Conservation (phyloP, 495 filamentous ascomycete genomes). For the Talaromyces trachyspermus region DNA sequence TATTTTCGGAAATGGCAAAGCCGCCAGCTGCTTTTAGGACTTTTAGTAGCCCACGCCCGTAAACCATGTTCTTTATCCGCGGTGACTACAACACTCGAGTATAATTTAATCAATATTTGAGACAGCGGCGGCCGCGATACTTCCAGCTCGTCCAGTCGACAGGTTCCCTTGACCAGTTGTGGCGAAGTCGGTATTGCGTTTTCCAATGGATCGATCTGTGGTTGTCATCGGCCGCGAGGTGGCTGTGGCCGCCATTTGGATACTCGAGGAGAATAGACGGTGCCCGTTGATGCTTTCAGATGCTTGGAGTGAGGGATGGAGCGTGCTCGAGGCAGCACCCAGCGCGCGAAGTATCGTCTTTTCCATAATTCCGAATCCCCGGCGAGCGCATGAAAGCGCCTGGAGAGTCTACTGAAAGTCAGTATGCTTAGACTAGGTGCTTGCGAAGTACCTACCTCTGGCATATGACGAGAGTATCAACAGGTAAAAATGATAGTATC, state of each 20-base stretch:
- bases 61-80: constrained; percentile 65
- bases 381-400: constrained; percentile 64
- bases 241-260: constrained; percentile 75
- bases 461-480: constrained; percentile 58
- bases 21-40: constrained; percentile 31
- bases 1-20: constrained; percentile 12
- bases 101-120: constrained; percentile 61
- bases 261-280: constrained; percentile 62
- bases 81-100: constrained; percentile 69
- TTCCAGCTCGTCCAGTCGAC: constrained; percentile 67
- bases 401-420: constrained; percentile 53
- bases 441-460: constrained; percentile 50
- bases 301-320: constrained; percentile 63
- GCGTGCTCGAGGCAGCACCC: constrained; percentile 76
- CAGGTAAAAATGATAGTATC: constrained; percentile 70
- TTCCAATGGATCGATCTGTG: constrained; percentile 66
- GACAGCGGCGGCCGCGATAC: constrained; percentile 50
- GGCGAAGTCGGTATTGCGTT: constrained; percentile 75
- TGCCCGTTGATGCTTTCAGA: constrained; percentile 27
- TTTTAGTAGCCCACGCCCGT: constrained; percentile 68
- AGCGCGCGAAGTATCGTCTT: constrained; percentile 76
- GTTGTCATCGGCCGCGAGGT: constrained; percentile 43
- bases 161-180: constrained; percentile 90
- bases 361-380: constrained; percentile 91
- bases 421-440: background rate